Evolutionary conservation across 1,139 yeast species (phyloP).

Genomic region (Zhuliangozyma parablackwelliae): DNA sequence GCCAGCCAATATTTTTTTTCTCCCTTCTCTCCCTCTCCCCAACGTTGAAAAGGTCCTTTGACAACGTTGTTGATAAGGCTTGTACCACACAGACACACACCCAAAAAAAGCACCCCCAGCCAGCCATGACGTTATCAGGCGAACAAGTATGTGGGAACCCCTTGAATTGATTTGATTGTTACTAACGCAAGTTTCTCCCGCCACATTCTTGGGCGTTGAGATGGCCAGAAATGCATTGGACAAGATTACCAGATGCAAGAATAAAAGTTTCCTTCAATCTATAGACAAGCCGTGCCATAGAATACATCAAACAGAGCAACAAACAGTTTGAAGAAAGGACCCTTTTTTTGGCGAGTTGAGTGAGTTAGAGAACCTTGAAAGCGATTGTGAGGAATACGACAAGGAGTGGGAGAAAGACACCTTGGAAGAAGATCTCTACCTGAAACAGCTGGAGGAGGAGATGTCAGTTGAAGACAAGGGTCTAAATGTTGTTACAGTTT

Average conservation of each 20-base stretch:
- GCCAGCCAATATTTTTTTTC: too few relatives aligned
- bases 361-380: too few relatives aligned
- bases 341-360: too few relatives aligned
- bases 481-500: too few relatives aligned
- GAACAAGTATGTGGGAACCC: slow-evolving; percentile 46
- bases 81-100: not conserved
- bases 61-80: slow-evolving; percentile 6
- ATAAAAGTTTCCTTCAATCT: too few relatives aligned
- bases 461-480: too few relatives aligned
- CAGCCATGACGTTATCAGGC: slow-evolving; percentile 40
- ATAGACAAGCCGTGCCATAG: too few relatives aligned
- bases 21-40: not conserved
- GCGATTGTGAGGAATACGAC: too few relatives aligned
- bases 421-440: too few relatives aligned
- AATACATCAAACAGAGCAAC: too few relatives aligned
- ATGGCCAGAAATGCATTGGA: slow-evolving; percentile 70
- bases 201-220: slow-evolving; percentile 95
- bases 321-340: not conserved
- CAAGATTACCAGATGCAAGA: slow-evolving; percentile 13
- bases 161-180: not conserved
- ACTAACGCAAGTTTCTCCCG: slow-evolving; percentile 9
- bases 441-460: too few relatives aligned
- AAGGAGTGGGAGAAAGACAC: too few relatives aligned
- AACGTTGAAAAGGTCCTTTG: not conserved
- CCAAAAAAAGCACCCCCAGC: slow-evolving; percentile 2